Evolutionary conservation across 2,329 filamentous ascomycete species (phyloP), one percentile per base, ranked within the genome.

Genomic region (Epichloe aotearoae): DNA sequence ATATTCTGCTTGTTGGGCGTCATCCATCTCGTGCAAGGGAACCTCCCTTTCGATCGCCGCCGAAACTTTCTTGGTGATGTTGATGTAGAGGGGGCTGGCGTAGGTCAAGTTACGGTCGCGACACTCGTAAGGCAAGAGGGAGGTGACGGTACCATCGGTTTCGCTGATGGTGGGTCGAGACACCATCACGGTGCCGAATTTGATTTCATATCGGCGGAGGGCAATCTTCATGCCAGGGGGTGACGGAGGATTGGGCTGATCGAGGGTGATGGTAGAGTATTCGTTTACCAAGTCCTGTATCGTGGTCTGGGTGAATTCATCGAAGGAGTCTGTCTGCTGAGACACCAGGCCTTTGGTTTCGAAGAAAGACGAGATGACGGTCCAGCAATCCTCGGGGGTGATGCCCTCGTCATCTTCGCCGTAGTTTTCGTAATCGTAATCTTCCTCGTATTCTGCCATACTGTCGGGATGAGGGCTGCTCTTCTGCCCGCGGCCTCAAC

Each of bases 291-390:
- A 81, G 61, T 95, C 88, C 64, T 97, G 90, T 69, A 98, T 91
- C 0, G 90, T 96, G 20, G 87, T 89, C 53, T 85, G 83, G 52
- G 93, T 90, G 63, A 98, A 98, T 65, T 97, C 90, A 70, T 98
- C 89, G 70, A 95, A 98, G 0, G 94, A 98, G 66, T 97, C 91
- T 55, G 97, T 83, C 73, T 98, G 93, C 70, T 98, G 91, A 15
- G 93, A 95, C 20, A 95, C 93, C 34, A 98, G 78, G 62, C 93
- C 91, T 71, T 97, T 98, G 55, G 83, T 80, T 60, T 96, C 88
- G 72, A 98, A 98, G 74, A 96, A 97, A 10, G 93, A 86, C 51
- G 87, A 89, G 66, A 98, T 97, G 63, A 97, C 91, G 57, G 86
- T 86, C 93, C 94, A 98, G 74, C 89, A 96, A 71, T 98, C 94